phyloP scores from a whole-genome alignment of 176 grass and related monocot genomes.

The Carex parvula region DNA sequence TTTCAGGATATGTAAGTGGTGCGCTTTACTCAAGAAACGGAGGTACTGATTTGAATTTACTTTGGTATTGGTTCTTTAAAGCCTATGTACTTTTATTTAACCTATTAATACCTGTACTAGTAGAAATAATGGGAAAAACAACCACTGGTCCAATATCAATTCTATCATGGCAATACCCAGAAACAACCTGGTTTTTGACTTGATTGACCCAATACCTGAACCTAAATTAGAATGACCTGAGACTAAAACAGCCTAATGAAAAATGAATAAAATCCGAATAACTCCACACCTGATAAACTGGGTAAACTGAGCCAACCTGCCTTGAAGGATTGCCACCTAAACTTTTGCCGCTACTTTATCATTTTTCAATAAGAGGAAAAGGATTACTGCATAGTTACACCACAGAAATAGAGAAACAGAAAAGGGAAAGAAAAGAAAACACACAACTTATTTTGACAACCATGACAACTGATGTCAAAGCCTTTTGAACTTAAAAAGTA shows the following conservation, averaged over 20 bases:
- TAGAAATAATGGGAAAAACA: background rate
- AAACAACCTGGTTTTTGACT: background rate
- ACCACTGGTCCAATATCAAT: background rate
- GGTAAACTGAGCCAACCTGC: background rate
- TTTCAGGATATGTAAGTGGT: slow-evolving; percentile 81
- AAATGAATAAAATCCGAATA: background rate
- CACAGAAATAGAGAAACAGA: background rate
- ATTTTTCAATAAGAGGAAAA: background rate
- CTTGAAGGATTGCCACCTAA: background rate
- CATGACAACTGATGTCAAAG: background rate
- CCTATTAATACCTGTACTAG: background rate
- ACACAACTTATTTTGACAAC: background rate
- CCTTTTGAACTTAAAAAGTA: background rate
- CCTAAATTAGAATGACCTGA: background rate
- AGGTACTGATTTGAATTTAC: slow-evolving; percentile 38
- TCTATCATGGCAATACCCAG: background rate
- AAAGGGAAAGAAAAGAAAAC: background rate
- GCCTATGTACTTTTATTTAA: background rate
- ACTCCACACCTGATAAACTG: background rate
- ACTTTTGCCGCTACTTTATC: background rate
- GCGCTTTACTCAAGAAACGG: slow-evolving; percentile 71
- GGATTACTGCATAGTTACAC: background rate
- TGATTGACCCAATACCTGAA: background rate
- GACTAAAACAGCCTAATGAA: background rate
- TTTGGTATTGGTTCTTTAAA: background rate